phyloP scores from a whole-genome alignment of 768 basidiomycete genomes.

The Termitomyces sp. region DNA sequence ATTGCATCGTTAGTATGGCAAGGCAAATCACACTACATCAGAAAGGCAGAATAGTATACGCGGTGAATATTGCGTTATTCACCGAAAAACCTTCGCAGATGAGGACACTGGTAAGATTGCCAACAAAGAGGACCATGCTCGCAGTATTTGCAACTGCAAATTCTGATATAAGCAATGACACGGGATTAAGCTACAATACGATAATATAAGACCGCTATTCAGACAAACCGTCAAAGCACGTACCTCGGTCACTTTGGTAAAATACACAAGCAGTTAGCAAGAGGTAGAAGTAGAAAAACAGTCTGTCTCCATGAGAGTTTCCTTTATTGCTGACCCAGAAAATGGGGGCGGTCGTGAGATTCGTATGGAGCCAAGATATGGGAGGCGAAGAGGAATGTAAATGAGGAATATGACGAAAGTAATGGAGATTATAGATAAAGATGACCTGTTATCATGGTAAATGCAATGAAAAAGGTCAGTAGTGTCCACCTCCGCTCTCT shows the following conservation, averaged over 20 bases:
- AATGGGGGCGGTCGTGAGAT: slow-evolving; percentile 51
- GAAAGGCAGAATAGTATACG: slow-evolving; percentile 81
- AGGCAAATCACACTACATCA: slow-evolving; percentile 60
- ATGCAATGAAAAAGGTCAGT: neutral
- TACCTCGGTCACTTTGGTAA: slow-evolving; percentile 62
- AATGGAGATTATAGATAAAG: slow-evolving; percentile 52
- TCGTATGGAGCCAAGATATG: slow-evolving; percentile 24
- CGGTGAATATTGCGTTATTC: slow-evolving; percentile 75
- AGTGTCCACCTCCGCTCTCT: neutral
- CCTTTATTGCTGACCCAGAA: slow-evolving; percentile 86
- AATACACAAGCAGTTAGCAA: slow-evolving; percentile 86
- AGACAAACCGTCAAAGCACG: neutral
- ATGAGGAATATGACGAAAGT: slow-evolving; percentile 47
- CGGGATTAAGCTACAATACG: slow-evolving; percentile 35
- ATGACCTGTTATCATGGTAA: slow-evolving; percentile 42
- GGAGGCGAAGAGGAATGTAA: slow-evolving; percentile 33
- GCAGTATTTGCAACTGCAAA: slow-evolving; percentile 81
- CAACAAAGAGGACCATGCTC: slow-evolving; percentile 72
- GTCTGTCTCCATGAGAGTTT: slow-evolving; percentile 62
- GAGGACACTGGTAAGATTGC: slow-evolving; percentile 93
- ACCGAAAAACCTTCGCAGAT: slow-evolving; percentile 83
- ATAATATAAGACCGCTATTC: slow-evolving; percentile 1
- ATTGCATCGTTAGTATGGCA: slow-evolving; percentile 54
- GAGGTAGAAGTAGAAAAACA: slow-evolving; percentile 80
- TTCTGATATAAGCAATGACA: slow-evolving; percentile 70